Percentiles rank a stretch among this genome's conserved stretches.
Conservation (phyloP, 2,329 filamentous ascomycete species). For the Diaporthe destruens region DNA sequence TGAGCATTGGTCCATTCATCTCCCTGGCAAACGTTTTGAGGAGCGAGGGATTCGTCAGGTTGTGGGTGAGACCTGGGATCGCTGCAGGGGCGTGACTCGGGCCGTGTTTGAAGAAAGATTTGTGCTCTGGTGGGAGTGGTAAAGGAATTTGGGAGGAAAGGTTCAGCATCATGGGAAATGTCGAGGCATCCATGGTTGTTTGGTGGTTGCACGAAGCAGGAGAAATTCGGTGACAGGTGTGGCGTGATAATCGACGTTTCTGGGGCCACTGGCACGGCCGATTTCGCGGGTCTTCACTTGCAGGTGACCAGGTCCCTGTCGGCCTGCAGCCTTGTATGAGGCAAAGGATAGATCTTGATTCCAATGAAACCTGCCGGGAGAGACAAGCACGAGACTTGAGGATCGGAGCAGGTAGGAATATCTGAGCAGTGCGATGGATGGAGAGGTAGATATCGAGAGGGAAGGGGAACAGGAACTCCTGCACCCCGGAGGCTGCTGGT, state of each 20-base stretch:
- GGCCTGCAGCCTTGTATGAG: conserved; percentile 14
- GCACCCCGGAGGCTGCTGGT: conserved; percentile 29
- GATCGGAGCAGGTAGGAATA: background rate
- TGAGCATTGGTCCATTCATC: conserved; percentile 40
- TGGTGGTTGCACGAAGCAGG: conserved; percentile 14
- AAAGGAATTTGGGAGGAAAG: conserved; percentile 51
- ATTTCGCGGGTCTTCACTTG: conserved; percentile 15
- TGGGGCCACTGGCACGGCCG: conserved; percentile 39
- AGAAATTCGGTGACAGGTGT: conserved; percentile 36
- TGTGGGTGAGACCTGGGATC: conserved; percentile 21
- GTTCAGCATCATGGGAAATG: conserved; percentile 40
- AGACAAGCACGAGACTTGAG: conserved; percentile 5
- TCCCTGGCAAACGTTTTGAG: conserved; percentile 46
- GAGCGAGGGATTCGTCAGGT: conserved; percentile 40
- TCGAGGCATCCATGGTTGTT: conserved; percentile 36
- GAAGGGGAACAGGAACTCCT: conserved; percentile 26
- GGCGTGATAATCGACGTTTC: conserved; percentile 42
- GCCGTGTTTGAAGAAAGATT: conserved; percentile 48
- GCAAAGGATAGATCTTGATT: background rate
- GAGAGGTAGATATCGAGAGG: background rate
- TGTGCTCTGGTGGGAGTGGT: conserved; percentile 56
- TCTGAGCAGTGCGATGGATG: conserved; percentile 15
- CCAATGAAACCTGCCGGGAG: conserved; percentile 18
- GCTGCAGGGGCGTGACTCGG: conserved; percentile 33
- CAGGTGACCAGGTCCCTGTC: conserved; percentile 24